Evolutionary conservation across 2,329 filamentous ascomycete species (phyloP).

Genomic region (Hirsutella minnesotensis): DNA sequence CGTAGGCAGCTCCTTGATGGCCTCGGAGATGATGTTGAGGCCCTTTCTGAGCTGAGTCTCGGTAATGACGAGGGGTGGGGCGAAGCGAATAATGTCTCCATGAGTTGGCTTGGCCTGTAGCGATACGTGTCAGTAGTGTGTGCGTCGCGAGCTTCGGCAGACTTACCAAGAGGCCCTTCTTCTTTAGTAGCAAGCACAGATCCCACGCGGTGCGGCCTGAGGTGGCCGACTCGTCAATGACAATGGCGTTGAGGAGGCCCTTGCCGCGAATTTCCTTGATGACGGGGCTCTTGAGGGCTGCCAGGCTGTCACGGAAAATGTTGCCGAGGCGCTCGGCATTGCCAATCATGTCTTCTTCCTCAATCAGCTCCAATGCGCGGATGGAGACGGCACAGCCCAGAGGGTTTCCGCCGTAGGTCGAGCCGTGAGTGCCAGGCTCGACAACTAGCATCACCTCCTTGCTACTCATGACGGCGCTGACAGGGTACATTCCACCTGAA

Average conservation of each 20-base stretch:
- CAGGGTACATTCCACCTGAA: slow-evolving; percentile 97
- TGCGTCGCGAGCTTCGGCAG: not conserved
- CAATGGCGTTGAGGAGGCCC: slow-evolving; percentile 87
- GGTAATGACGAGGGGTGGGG: slow-evolving; percentile 90
- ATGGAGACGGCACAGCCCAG: slow-evolving; percentile 93
- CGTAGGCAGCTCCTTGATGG: slow-evolving; percentile 68
- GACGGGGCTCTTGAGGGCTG: slow-evolving; percentile 64
- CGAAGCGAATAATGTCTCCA: slow-evolving; percentile 94
- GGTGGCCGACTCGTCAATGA: slow-evolving; percentile 84
- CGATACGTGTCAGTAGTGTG: not conserved
- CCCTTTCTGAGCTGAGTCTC: slow-evolving; percentile 75
- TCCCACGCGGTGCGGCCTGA: slow-evolving; percentile 89
- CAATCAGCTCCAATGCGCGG: slow-evolving; percentile 82
- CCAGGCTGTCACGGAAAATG: slow-evolving; percentile 69
- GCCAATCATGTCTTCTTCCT: slow-evolving; percentile 80
- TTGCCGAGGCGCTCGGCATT: slow-evolving; percentile 72
- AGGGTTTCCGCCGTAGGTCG: slow-evolving; percentile 96
- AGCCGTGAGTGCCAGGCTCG: slow-evolving; percentile 93
- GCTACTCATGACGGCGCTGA: slow-evolving; percentile 78
- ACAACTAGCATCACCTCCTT: slow-evolving; percentile 92
- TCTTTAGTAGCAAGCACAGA: slow-evolving; percentile 87
- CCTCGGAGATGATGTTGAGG: slow-evolving; percentile 67
- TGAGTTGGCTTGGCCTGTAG: slow-evolving; percentile 90
- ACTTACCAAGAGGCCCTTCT: slow-evolving; percentile 83
- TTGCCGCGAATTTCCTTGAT: slow-evolving; percentile 80